Base-by-base conservation (phyloP, 768 basidiomycete species). In the Cyclocybe cylindracea region DNA sequence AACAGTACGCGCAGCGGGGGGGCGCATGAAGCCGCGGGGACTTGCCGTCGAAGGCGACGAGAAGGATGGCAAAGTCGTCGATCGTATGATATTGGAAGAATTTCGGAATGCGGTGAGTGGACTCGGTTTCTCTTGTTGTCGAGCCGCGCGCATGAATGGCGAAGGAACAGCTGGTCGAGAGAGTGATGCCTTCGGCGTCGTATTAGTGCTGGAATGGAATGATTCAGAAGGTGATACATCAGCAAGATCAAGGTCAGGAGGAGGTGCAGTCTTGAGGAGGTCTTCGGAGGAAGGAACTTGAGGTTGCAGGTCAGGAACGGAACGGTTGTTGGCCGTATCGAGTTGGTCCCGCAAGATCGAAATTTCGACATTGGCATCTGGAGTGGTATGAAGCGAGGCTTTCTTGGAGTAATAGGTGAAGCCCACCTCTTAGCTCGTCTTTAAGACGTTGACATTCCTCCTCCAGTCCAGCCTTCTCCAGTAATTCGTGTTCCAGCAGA, bases 401-500 rank as follows among this genome's bases (percentile, higher is more conserved):
- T 18, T 24, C 4, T 32, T 35, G 31, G 11, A 34, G 38, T 44
- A 49, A 37, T 44, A n/a, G 24, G 41, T 32, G 44, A 14, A n/a
- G 52, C 43, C 54, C 58, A 91, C 96, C 96, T 84, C 94, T 77
- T 38, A 98, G 72, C 64, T 98, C 95, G 62, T 98, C 97, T 67
- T 85, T 93, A 53, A 96, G 66, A 40, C 97, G 82, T 69, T 98
- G 97, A 42, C 78, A 82, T 61, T 95, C 89, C 67, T 96, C 95
- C 64, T 98, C 94, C 39, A 97, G 65, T 57, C 79, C 85, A 4
- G 93, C 91, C 68, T 96, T 97, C 68, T 89, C 88, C 24, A 98
- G 73, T 32, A 98, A 76, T 62, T 99, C 97, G 58, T 98, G 94
- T 68, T 99, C 97, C 35, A 98, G 79, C 24, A 99, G 73, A 49